These are phyloP conservation scores for Aspergillus tamarii DNA, from an alignment of 2,329 filamentous ascomycete species.

Conservation along the genomic window DNA sequence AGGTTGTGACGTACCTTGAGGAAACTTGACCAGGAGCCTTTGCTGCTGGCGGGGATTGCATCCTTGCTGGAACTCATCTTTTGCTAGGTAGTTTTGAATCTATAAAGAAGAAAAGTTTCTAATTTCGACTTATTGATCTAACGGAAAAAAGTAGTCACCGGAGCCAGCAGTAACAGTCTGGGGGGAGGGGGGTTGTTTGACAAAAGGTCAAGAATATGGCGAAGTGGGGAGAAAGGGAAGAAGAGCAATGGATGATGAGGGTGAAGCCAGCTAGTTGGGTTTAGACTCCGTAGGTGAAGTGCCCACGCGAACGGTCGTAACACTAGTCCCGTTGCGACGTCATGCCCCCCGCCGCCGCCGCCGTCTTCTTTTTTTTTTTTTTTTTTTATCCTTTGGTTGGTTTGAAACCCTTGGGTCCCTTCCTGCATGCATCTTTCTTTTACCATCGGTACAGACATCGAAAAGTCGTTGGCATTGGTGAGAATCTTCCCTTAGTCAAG, in stretches of 20 bases:
- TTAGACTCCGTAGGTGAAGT: neutral
- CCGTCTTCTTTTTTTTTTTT: too few species aligned
- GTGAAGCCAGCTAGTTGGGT: neutral
- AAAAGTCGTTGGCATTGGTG: neutral
- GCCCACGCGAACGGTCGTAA: constrained; percentile 3
- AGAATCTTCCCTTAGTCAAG: neutral
- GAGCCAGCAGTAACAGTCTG: neutral
- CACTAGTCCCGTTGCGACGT: neutral
- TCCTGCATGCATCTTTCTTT: neutral
- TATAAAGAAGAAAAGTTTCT: constrained; percentile 6
- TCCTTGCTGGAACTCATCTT: constrained; percentile 42
- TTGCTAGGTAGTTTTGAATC: neutral
- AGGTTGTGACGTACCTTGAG: constrained; percentile 43
- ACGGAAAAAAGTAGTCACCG: neutral
- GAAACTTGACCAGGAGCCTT: constrained; percentile 52
- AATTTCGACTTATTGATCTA: neutral
- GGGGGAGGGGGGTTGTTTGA: too few species aligned
- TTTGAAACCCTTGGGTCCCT: neutral
- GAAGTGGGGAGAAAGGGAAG: constrained; percentile 1
- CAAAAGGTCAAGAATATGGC: neutral
- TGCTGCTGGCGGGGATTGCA: constrained; percentile 46
- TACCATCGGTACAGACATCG: neutral
- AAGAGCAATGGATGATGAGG: neutral
- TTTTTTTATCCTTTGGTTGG: neutral
- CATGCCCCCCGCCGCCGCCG: neutral